These are phyloP conservation scores for Penicillium frequentans DNA, from an alignment of 2,329 filamentous ascomycete species.

Conservation along the genomic window DNA sequence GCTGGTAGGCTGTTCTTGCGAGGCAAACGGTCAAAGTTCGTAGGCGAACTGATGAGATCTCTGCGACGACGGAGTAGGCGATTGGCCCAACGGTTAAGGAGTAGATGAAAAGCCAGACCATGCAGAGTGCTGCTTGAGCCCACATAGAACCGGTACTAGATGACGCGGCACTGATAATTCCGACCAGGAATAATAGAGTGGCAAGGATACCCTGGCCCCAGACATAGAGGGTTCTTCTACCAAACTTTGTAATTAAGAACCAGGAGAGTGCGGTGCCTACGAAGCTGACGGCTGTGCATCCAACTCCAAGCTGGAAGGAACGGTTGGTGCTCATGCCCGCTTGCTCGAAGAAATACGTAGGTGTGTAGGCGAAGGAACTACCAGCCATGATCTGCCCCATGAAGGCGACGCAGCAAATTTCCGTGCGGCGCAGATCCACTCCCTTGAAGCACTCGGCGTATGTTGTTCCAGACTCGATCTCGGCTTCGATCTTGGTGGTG, in stretches of 20 bases:
- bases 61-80: constrained; percentile 54
- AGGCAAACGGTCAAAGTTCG: constrained; percentile 58
- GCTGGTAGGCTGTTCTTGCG: constrained; percentile 53
- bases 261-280: constrained; percentile 54
- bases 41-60: constrained; percentile 56
- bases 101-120: constrained; percentile 57
- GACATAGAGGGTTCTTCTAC: constrained; percentile 43
- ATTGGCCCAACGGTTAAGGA: constrained; percentile 57
- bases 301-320: constrained; percentile 44
- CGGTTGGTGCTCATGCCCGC: constrained; percentile 36
- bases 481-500: constrained; percentile 36
- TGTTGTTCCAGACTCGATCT: constrained; percentile 25
- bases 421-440: constrained; percentile 40
- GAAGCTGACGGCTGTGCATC: constrained; percentile 54
- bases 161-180: constrained; percentile 24
- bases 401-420: constrained; percentile 41
- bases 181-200: constrained; percentile 30
- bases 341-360: constrained; percentile 42
- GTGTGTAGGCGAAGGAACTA: constrained; percentile 35
- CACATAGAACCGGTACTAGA: constrained; percentile 27
- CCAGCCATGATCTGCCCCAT: constrained; percentile 39
- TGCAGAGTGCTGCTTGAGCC: constrained; percentile 44
- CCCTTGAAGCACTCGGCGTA: constrained; percentile 35
- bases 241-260: constrained; percentile 41
- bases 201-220: constrained; percentile 30